Conservation (phyloP, 2,329 filamentous ascomycete genomes). For the Camillea tinctor region DNA sequence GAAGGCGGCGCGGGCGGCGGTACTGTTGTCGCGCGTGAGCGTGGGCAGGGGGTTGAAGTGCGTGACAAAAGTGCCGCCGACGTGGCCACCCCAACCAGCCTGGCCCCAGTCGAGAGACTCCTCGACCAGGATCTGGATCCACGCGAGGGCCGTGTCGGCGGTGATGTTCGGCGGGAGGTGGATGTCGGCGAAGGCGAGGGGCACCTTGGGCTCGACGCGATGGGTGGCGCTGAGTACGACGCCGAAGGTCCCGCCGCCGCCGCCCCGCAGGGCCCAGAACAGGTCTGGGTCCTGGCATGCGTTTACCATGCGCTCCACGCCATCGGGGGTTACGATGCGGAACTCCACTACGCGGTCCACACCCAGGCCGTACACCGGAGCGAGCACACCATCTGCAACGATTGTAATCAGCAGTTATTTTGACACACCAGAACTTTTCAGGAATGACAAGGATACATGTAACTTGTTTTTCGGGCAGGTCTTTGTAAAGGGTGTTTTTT, state of each 20-base stretch:
- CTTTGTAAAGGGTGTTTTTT: neutral
- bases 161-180: slow-evolving; percentile 19
- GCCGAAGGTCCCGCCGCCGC: slow-evolving; percentile 48
- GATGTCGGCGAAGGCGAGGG: slow-evolving; percentile 19
- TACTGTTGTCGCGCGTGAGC: slow-evolving; percentile 14
- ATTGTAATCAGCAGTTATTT: neutral
- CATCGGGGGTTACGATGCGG: slow-evolving; percentile 42
- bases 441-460: too few species aligned
- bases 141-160: slow-evolving; percentile 13
- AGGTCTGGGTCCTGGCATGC: slow-evolving; percentile 42
- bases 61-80: slow-evolving; percentile 18
- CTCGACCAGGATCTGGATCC: slow-evolving; percentile 16
- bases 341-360: slow-evolving; percentile 47
- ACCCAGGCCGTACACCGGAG: slow-evolving; percentile 42
- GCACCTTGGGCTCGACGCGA: slow-evolving; percentile 16
- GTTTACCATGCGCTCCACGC: slow-evolving; percentile 41
- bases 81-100: slow-evolving; percentile 21
- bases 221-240: slow-evolving; percentile 38
- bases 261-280: slow-evolving; percentile 22
- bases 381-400: neutral
- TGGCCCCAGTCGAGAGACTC: slow-evolving; percentile 18
- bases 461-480: too few species aligned
- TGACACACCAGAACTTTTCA: too few species aligned
- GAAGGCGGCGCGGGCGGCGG: slow-evolving; percentile 12
- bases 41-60: slow-evolving; percentile 18